Conservation (phyloP, 2,329 filamentous ascomycete species). For the Diaporthe humulicola region DNA sequence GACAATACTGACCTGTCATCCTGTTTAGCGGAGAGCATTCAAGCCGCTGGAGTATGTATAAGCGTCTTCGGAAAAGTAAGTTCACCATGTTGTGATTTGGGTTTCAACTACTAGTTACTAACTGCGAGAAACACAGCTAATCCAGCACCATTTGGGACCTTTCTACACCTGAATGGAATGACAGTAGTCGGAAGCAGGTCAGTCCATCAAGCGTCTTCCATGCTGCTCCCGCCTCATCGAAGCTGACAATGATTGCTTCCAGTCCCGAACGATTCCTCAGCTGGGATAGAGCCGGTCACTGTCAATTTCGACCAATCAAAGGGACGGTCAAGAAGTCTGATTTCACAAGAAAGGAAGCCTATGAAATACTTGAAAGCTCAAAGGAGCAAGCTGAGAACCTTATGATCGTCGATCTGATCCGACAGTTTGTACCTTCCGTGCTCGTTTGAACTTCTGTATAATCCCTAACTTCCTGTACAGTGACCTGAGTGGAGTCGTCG, state of each 20-base stretch:
- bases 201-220: neutral
- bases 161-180: neutral
- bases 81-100: neutral
- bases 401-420: conserved; percentile 8
- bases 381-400: conserved; percentile 11
- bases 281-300: neutral
- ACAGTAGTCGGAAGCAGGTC: conserved; percentile 2
- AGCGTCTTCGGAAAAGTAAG: neutral
- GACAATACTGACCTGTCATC: neutral
- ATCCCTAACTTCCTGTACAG: neutral
- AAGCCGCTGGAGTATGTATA: neutral
- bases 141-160: neutral
- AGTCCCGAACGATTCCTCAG: conserved; percentile 1
- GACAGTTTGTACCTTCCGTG: neutral
- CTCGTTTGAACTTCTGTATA: too few species aligned
- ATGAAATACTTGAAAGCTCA: conserved; percentile 1
- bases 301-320: conserved; percentile 2
- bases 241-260: neutral
- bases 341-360: neutral
- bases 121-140: neutral
- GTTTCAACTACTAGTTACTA: neutral
- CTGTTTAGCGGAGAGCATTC: neutral
- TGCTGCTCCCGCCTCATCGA: neutral
- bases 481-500: neutral
- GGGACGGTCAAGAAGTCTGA: neutral